Conservation (phyloP, 2,329 filamentous ascomycete species). For the Colletotrichum camelliae region DNA sequence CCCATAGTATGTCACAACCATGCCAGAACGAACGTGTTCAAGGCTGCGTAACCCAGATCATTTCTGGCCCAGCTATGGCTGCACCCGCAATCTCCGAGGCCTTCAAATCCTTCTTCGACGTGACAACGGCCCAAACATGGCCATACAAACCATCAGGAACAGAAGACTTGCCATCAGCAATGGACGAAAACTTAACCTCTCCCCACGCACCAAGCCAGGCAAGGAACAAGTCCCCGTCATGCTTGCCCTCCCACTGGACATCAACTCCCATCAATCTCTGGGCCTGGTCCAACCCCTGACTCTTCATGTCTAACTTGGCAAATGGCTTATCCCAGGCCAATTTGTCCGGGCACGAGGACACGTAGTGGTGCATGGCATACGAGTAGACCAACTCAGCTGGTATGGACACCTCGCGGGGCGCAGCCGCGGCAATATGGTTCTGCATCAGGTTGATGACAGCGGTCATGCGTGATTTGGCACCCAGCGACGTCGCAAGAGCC, state of each 20-base stretch:
- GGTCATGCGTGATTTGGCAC: slow-evolving; percentile 37
- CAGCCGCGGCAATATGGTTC: slow-evolving; percentile 33
- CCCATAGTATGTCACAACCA: background rate
- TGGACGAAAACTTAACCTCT: slow-evolving; percentile 32
- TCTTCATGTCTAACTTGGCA: background rate
- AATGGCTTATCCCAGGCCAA: background rate
- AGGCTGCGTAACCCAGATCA: slow-evolving; percentile 35
- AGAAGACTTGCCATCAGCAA: slow-evolving; percentile 26
- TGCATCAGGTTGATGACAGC: slow-evolving; percentile 46
- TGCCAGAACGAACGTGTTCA: fast-evolving
- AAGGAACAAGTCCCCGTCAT: slow-evolving; percentile 30
- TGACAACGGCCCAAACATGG: slow-evolving; percentile 39
- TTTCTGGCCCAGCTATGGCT: slow-evolving; percentile 38
- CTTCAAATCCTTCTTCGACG: slow-evolving; percentile 27
- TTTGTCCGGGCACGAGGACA: slow-evolving; percentile 27
- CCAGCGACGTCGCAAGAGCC: slow-evolving; percentile 35
- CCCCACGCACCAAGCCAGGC: slow-evolving; percentile 44
- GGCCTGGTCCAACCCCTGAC: background rate
- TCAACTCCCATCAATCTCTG: background rate
- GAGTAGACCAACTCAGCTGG: slow-evolving; percentile 36
- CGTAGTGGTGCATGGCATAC: slow-evolving; percentile 34
- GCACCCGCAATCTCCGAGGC: slow-evolving; percentile 24
- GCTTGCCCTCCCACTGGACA: slow-evolving; percentile 22
- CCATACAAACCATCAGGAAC: slow-evolving; percentile 38
- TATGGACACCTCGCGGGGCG: slow-evolving; percentile 37